Percentiles rank a stretch among this genome's conserved stretches.
phyloP scores from a whole-genome alignment of 345 rosid genomes.

The Rhodamnia rubescens region DNA sequence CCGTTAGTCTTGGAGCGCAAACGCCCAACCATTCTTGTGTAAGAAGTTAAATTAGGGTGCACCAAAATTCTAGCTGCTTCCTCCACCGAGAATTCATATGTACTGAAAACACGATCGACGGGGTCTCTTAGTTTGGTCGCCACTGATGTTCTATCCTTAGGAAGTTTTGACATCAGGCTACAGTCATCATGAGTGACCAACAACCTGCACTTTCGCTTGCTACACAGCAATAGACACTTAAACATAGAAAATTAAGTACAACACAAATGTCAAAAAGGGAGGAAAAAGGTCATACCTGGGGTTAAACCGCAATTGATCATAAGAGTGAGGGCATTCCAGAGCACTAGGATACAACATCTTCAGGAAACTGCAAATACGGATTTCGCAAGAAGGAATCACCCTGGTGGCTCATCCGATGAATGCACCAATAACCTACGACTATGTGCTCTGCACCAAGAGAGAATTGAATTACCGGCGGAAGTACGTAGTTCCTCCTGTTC shows the following conservation, averaged over 20 bases:
- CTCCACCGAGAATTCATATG: constrained; percentile 89
- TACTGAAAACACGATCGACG: constrained; percentile 74
- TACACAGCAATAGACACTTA: constrained; percentile 14
- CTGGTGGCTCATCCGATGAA: background rate
- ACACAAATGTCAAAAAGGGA: background rate
- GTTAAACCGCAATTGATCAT: constrained; percentile 79
- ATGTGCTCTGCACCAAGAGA: background rate
- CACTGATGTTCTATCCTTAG: constrained; percentile 68
- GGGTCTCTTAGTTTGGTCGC: constrained; percentile 91
- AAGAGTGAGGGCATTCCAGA: constrained; percentile 87
- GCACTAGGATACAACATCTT: constrained; percentile 55
- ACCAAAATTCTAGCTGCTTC: constrained; percentile 93
- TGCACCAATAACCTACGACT: background rate
- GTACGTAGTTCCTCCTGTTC: constrained; percentile 94
- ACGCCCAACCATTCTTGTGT: constrained; percentile 48
- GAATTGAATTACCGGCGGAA: constrained; percentile 56
- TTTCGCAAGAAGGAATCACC: background rate
- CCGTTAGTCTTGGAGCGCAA: constrained; percentile 43
- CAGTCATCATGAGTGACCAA: constrained; percentile 93
- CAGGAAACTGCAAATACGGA: constrained; percentile 60
- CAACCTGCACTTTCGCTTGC: constrained; percentile 69
- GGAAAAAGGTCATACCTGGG: constrained; percentile 45
- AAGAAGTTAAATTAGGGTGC: constrained; percentile 86
- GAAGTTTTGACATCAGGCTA: constrained; percentile 82
- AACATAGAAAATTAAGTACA: background rate